These are phyloP conservation scores for Blastomyces silverae DNA, from an alignment of 2,329 filamentous ascomycete genomes.

Conservation along the genomic window DNA sequence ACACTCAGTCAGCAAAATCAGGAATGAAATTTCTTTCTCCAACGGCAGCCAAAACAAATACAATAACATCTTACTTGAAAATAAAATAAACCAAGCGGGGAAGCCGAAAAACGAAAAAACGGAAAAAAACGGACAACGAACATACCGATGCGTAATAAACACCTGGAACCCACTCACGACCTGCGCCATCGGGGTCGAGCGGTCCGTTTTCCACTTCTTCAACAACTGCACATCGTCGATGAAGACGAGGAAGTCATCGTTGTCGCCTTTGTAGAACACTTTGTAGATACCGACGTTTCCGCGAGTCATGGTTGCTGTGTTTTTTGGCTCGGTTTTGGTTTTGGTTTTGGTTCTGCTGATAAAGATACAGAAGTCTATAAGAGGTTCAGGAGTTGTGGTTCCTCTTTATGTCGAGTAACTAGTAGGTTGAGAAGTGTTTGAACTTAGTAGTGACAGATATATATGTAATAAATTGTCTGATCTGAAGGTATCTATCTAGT, in stretches of 20 bases:
- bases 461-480: no score
- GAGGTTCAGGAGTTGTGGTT: no score
- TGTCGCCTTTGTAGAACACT: conserved; percentile 75
- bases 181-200: conserved; percentile 68
- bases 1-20: background rate
- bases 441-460: no score
- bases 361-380: no score
- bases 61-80: no score
- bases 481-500: no score
- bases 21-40: background rate
- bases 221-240: conserved; percentile 56
- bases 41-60: conserved; percentile 9
- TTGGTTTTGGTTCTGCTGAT: background rate
- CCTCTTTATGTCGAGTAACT: no score
- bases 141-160: conserved; percentile 79
- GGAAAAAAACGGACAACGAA: background rate
- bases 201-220: conserved; percentile 77
- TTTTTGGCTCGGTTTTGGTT: background rate
- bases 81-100: background rate
- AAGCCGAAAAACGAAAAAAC: background rate
- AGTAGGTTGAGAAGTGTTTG: no score
- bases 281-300: conserved; percentile 66
- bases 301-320: conserved; percentile 53
- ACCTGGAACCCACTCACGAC: conserved; percentile 86
- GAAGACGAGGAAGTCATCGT: conserved; percentile 63